Base-by-base conservation (phyloP, 305 asterid genomes). In the Fraxinus platypoda region DNA sequence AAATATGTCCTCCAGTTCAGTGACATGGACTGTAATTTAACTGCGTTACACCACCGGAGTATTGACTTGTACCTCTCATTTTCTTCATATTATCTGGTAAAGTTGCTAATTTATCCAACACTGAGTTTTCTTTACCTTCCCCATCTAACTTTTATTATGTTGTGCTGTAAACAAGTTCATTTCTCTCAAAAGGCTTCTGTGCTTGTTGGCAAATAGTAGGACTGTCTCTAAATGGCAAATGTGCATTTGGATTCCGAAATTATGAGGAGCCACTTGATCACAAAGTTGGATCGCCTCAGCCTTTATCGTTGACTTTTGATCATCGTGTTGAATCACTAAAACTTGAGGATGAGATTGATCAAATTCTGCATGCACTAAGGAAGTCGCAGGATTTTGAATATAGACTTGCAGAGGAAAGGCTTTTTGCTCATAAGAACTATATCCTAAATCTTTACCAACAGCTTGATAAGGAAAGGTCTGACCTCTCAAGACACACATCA, bases 311-410 rank as follows among this genome's bases (percentile, higher is more conserved):
- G 59, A 85, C 35, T 0, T 89, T 89, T 49, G 94, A 94, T 88
- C 78, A 78, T 74, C 85, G 85, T 74, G 79, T 85, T 3, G 96
- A 91, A 82, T 84, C 94, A 12, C 85, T 91, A 13, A 76, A 81
- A 83, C 92, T 94, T 1, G 97, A 91, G 72, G 86, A 83, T 13
- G 94, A 94, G 81, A 81, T 92, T 4, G 91, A 93, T 85, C 89
- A 84, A 76, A 54, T 85, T 80, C 85, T 93, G 80, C 86, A 73
- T 73, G 78, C 80, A 59, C 78, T 94, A 71, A 90, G 87, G 81
- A 91, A 89, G 83, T 89, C 97, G 0, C 97, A 91, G 78, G 91
- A 88, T 82, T 70, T 80, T 15, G 95, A 91, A 79, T 91, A 88
- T 87, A 84, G 76, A 71, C 86, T 92, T 68, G 95, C 93, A 0